Conservation (phyloP, 345 rosid species). For the Gossypium australe region DNA sequence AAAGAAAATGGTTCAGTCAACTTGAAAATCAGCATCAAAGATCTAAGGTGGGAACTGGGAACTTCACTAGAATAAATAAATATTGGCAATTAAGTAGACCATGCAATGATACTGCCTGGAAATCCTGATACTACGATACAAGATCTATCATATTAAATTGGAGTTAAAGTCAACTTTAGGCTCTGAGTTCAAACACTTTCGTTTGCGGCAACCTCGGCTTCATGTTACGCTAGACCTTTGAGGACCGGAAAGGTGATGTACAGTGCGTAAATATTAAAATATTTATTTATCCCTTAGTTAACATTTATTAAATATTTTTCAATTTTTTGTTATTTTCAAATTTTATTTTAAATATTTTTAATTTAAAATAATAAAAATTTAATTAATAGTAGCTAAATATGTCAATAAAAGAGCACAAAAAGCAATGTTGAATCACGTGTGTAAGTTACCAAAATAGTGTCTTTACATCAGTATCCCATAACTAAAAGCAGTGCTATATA, state of each 20-base stretch:
- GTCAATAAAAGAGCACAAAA: not conserved
- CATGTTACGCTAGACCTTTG: conserved; percentile 15
- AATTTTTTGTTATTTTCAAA: too few species aligned
- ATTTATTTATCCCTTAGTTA: too few species aligned
- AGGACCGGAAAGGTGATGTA: not conserved
- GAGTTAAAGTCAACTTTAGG: conserved; percentile 13
- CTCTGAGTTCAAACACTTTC: conserved; percentile 9
- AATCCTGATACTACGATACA: conserved; percentile 11
- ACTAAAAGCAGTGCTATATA: not conserved
- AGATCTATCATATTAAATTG: conserved; percentile 19
- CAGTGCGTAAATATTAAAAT: too few species aligned
- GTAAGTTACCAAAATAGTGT: not conserved
- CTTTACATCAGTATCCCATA: not conserved
- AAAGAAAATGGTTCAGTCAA: too few species aligned
- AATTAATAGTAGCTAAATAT: not conserved
- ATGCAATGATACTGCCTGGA: not conserved
- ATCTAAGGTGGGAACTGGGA: not conserved
- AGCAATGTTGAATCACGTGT: not conserved
- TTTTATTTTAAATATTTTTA: too few species aligned
- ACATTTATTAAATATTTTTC: too few species aligned
- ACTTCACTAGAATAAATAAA: not conserved
- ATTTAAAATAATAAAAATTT: too few species aligned
- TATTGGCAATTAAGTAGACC: not conserved
- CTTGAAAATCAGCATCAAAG: not conserved
- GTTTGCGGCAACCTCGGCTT: conserved; percentile 11